Base-by-base conservation (phyloP, 768 basidiomycete genomes). In the Rossbeevera mucosa region DNA sequence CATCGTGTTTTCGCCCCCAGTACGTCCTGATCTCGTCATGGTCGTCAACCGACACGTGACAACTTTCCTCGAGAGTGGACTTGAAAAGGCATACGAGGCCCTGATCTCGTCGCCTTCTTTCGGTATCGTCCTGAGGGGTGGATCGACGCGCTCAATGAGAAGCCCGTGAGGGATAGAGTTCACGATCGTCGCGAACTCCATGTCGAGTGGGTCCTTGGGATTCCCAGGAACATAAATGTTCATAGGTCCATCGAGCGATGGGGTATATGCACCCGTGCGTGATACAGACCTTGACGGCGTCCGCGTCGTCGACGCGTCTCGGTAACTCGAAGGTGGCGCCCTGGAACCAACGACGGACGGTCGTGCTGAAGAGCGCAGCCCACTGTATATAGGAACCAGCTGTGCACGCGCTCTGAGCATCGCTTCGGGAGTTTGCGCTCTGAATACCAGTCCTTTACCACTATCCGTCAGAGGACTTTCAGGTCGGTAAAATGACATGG, bases 71-170 rank as follows among this genome's bases (percentile, higher is more conserved):
- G 81, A 80, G 58, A 91, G 68, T 55, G 81, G 66, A 59, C 81
- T 91, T 56, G 88, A 81, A 65, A 94, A 85, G 30, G 85, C 81
- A 71, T 94, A 94, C 64, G 89, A 83, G 7, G 91, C 92, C 62
- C 83, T 81, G 59, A 91, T 74, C 69, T 93, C 91, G 66, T 89
- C 85, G 22, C 85, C 86, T 48, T 82, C 83, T 59, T 79, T 81
- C 20, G 86, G 88, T 11, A 80, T 64, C 50, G 70, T 75, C 59
- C 75, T 79, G 59, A 93, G 63, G 8, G 83, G 88, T 16, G 90
- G 83, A 63, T 95, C 93, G 16, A 93, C 74, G 3, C 93, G 83
- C 62, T 89, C 86, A 48, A 94, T 76, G 20, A 85, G 64, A 54
- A 94, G 73, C 12, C 88, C 85, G 59, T 94, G 92, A 11, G 84